A percentile compares a stretch with the other conserved stretches of the same genome.
Evolutionary conservation across 2,329 filamentous ascomycete genomes (phyloP).

Genomic region (Davidsoniella virescens): DNA sequence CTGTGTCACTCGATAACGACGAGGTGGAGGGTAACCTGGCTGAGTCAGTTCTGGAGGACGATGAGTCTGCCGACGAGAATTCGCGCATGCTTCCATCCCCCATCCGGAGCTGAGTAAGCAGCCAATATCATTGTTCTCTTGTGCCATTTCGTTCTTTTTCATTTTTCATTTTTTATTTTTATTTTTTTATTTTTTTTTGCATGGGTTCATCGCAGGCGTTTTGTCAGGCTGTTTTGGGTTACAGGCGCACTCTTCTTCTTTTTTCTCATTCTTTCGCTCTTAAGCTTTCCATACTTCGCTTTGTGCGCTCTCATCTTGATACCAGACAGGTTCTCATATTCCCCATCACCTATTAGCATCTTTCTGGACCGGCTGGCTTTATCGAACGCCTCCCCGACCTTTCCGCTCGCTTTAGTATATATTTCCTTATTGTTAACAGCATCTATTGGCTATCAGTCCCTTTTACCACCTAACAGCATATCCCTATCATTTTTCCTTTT

Average conservation of each 20-base stretch:
- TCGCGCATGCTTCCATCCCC: slow-evolving; percentile 16
- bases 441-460: not conserved
- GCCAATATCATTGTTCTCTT: not conserved
- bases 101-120: not conserved
- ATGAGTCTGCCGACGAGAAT: slow-evolving; percentile 25
- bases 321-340: too few species aligned
- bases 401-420: not conserved
- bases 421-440: not conserved
- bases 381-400: not conserved
- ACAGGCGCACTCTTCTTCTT: too few species aligned
- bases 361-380: not conserved
- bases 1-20: slow-evolving; percentile 49
- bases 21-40: slow-evolving; percentile 35
- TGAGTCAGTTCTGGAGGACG: slow-evolving; percentile 37
- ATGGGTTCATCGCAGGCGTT: not conserved
- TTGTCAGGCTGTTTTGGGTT: too few species aligned
- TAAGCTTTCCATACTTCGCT: too few species aligned
- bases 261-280: too few species aligned
- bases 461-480: not conserved
- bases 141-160: not conserved
- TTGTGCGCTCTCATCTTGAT: too few species aligned
- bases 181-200: not conserved
- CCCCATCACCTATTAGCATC: not conserved
- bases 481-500: too few species aligned
- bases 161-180: not conserved